Conservation (phyloP, 306 rosid genomes). For the Trifolium fragiferum region DNA sequence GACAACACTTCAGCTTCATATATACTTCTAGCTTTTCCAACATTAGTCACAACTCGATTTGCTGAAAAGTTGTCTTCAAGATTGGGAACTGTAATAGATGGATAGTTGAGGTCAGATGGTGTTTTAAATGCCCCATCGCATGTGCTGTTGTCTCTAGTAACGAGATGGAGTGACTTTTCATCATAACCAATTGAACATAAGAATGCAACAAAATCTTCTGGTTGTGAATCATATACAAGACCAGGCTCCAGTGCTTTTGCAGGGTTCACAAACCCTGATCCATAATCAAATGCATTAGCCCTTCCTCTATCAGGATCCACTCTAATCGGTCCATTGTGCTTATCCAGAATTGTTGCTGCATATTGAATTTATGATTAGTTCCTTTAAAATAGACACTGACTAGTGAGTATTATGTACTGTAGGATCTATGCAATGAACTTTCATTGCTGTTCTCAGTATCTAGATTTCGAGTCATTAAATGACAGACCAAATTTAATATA, state of each 20-base stretch:
- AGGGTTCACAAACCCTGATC: slow-evolving; percentile 83
- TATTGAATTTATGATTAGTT: slow-evolving; percentile 42
- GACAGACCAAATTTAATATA: background rate
- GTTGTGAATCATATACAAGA: slow-evolving; percentile 61
- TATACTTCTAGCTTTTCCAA: slow-evolving; percentile 62
- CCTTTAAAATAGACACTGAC: background rate
- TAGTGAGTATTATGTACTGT: background rate
- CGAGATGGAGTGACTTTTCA: slow-evolving; percentile 57
- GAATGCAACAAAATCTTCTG: slow-evolving; percentile 62
- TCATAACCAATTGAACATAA: slow-evolving; percentile 81
- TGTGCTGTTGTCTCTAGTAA: slow-evolving; percentile 73
- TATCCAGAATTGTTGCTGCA: slow-evolving; percentile 80
- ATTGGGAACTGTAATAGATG: slow-evolving; percentile 72
- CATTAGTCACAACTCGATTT: slow-evolving; percentile 70
- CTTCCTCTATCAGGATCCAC: slow-evolving; percentile 67
- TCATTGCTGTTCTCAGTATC: background rate
- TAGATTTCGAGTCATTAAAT: slow-evolving; percentile 13
- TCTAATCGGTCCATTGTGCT: slow-evolving; percentile 54
- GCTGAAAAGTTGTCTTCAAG: slow-evolving; percentile 60
- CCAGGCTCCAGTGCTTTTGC: slow-evolving; percentile 73
- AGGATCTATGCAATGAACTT: slow-evolving; percentile 6
- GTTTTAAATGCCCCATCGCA: slow-evolving; percentile 57
- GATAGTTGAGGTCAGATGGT: slow-evolving; percentile 71
- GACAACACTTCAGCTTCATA: slow-evolving; percentile 57
- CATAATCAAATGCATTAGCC: slow-evolving; percentile 76